Evolutionary conservation across 306 rosid species (phyloP).

Genomic region (Sphenostylis stenocarpa): DNA sequence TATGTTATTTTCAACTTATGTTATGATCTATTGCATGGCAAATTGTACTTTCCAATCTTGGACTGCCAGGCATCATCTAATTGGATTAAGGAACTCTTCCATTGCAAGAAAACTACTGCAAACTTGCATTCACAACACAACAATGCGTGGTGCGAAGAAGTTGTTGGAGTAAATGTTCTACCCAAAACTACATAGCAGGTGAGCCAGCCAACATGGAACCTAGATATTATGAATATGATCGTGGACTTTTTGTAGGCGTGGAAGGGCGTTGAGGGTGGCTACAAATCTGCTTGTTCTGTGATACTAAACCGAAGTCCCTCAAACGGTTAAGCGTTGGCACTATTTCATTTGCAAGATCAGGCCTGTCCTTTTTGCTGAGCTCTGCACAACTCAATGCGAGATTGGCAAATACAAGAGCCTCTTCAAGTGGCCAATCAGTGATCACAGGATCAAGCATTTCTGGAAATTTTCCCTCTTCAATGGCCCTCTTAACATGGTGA

Average conservation of each 20-base stretch:
- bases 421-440: slow-evolving; percentile 77
- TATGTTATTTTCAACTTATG: background rate
- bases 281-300: background rate
- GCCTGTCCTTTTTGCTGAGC: slow-evolving; percentile 86
- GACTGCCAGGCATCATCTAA: background rate
- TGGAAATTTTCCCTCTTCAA: slow-evolving; percentile 54
- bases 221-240: slow-evolving; percentile 3
- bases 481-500: slow-evolving; percentile 74
- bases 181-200: background rate
- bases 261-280: slow-evolving; percentile 20
- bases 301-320: slow-evolving; percentile 50
- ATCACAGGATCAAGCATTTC: slow-evolving; percentile 73
- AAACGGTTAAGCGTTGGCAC: slow-evolving; percentile 78
- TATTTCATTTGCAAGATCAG: slow-evolving; percentile 65
- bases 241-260: slow-evolving; percentile 16
- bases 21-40: background rate
- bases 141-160: background rate
- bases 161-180: background rate
- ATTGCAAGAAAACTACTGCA: slow-evolving; percentile 16
- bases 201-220: slow-evolving; percentile 26
- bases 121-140: slow-evolving; percentile 24
- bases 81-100: background rate
- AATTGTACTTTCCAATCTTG: background rate
- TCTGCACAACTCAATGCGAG: slow-evolving; percentile 74
- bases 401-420: slow-evolving; percentile 64